Conservation (phyloP, 805 yeast species). For the Wickerhamomyces sydowiorum region DNA sequence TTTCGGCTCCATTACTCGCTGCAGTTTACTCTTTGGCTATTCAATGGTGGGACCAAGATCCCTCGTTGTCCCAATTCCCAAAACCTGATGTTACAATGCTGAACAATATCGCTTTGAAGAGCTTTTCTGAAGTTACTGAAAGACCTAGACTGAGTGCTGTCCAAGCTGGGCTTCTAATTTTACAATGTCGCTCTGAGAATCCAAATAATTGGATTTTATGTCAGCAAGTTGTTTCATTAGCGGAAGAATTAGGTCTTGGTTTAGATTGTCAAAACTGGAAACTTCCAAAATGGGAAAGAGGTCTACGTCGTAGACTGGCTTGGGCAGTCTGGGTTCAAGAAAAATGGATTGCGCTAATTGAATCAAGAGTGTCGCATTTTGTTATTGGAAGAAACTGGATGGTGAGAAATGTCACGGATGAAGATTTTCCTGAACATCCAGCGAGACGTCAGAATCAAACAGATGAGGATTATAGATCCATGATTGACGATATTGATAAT, state of each 20-base stretch:
- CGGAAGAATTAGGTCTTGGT: conserved; percentile 89
- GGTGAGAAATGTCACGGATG: conserved; percentile 56
- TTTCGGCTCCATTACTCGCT: conserved; percentile 86
- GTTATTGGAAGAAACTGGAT: conserved; percentile 73
- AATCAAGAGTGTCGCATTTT: conserved; percentile 80
- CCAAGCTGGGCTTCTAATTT: conserved; percentile 76
- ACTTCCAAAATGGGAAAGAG: conserved; percentile 92
- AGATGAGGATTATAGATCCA: conserved; percentile 15
- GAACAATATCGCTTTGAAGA: conserved; percentile 58
- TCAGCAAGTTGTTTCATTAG: conserved; percentile 79
- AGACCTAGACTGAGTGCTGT: conserved; percentile 89
- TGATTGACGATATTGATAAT: conserved; percentile 51
- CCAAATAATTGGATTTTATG: conserved; percentile 79
- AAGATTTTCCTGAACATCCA: conserved; percentile 75
- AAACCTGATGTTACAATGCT: conserved; percentile 74
- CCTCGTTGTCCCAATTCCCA: conserved; percentile 65
- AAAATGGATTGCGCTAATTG: conserved; percentile 81
- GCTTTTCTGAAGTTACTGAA: conserved; percentile 68
- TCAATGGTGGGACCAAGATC: conserved; percentile 84
- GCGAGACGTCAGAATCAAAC: conserved; percentile 13
- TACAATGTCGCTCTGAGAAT: conserved; percentile 55
- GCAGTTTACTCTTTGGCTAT: conserved; percentile 85
- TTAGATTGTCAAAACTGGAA: conserved; percentile 90
- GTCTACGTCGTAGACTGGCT: conserved; percentile 78
- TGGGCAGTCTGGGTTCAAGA: conserved; percentile 96